phyloP scores from a whole-genome alignment of 2,329 filamentous ascomycete species.

The Fonsecaea pugnacius region DNA sequence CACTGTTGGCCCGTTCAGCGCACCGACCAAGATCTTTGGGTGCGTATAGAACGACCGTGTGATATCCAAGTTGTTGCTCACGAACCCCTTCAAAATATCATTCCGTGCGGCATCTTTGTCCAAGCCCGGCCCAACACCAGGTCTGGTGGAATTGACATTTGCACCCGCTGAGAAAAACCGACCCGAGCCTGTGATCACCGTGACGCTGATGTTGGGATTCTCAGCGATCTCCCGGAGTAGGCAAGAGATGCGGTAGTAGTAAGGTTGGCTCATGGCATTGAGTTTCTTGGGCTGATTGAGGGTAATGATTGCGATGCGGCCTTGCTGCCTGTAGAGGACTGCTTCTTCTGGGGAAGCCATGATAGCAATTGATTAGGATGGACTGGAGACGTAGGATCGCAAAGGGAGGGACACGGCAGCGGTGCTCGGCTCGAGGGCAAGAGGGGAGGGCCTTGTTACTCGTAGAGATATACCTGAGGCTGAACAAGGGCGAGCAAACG shows the following conservation, averaged over 20 bases:
- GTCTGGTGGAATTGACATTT: slow-evolving; percentile 67
- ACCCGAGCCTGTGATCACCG: slow-evolving; percentile 80
- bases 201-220: slow-evolving; percentile 80
- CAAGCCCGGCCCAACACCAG: slow-evolving; percentile 47
- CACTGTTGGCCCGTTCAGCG: slow-evolving; percentile 88
- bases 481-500: neutral
- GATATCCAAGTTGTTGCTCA: slow-evolving; percentile 83
- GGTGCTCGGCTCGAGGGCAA: neutral
- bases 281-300: slow-evolving; percentile 85
- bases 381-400: neutral
- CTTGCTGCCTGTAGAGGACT: slow-evolving; percentile 66
- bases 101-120: slow-evolving; percentile 52
- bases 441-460: neutral
- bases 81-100: slow-evolving; percentile 73
- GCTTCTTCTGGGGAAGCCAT: slow-evolving; percentile 45
- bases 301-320: slow-evolving; percentile 79
- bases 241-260: slow-evolving; percentile 78
- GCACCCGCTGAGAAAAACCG: slow-evolving; percentile 86
- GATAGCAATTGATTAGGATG: slow-evolving; percentile 6
- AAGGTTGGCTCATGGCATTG: slow-evolving; percentile 72
- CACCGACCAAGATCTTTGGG: slow-evolving; percentile 88
- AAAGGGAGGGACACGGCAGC: neutral
- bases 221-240: slow-evolving; percentile 76
- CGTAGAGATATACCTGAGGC: neutral
- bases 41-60: slow-evolving; percentile 91